Percentiles rank a stretch among this genome's conserved stretches.
phyloP scores from a whole-genome alignment of 495 filamentous ascomycete species.

The Penicillium cinerascens region DNA sequence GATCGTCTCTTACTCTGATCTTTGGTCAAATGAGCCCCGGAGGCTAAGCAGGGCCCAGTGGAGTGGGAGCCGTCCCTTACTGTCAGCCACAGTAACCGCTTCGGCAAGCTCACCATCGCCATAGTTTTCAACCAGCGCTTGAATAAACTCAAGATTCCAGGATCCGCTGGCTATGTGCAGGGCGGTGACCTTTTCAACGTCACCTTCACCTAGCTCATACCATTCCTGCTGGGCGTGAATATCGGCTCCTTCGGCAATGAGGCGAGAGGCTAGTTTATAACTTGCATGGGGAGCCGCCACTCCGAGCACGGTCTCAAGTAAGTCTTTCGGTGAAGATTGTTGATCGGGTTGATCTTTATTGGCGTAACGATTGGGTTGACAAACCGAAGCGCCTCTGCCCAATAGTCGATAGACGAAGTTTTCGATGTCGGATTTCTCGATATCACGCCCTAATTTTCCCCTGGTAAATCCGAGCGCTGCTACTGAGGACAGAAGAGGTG shows the following conservation, averaged over 20 bases:
- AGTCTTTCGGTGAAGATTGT: too few relatives aligned
- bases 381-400: background rate
- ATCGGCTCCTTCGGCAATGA: constrained; percentile 1
- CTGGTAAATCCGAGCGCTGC: background rate
- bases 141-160: background rate
- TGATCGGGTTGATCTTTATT: too few relatives aligned
- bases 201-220: background rate
- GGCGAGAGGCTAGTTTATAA: background rate
- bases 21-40: background rate
- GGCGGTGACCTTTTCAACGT: background rate
- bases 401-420: background rate
- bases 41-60: background rate
- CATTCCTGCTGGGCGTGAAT: background rate
- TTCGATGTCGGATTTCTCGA: background rate
- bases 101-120: background rate
- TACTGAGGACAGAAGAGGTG: background rate
- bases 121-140: background rate
- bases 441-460: background rate
- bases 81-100: background rate
- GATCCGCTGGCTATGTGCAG: background rate
- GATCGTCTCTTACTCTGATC: background rate
- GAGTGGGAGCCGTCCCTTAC: background rate
- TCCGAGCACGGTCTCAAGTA: background rate
- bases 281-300: background rate
- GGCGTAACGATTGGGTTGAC: too few relatives aligned